Percentiles rank a stretch among this genome's conserved stretches.
These are phyloP conservation scores for Dryas drummondii DNA, from an alignment of 306 rosid species.

Conservation along the genomic window DNA sequence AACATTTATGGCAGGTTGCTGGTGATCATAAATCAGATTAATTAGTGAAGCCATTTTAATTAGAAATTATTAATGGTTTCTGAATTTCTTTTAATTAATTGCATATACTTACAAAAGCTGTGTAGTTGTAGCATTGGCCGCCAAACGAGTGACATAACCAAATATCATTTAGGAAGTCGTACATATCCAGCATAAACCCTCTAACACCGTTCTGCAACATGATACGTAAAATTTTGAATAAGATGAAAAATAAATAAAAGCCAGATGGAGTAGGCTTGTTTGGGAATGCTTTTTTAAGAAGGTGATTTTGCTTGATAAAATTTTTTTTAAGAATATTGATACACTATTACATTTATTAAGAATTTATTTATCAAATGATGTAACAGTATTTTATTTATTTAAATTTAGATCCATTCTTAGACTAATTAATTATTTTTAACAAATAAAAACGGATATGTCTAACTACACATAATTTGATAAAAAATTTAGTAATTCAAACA, in stretches of 20 bases:
- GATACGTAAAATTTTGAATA: slow-evolving; percentile 7
- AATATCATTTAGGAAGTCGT: slow-evolving; percentile 72
- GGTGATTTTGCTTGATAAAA: no score
- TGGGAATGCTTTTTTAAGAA: no score
- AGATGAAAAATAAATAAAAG: background rate
- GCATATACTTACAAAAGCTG: slow-evolving; percentile 80
- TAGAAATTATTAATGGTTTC: background rate
- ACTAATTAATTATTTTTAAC: no score
- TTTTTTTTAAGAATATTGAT: no score
- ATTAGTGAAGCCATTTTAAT: background rate
- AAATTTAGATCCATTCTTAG: no score
- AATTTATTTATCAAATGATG: no score
- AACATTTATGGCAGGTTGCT: slow-evolving; percentile 87
- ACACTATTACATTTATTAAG: no score
- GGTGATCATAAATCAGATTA: slow-evolving; percentile 5
- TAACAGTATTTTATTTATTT: no score
- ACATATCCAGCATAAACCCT: slow-evolving; percentile 92
- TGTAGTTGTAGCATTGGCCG: slow-evolving; percentile 78
- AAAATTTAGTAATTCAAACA: no score
- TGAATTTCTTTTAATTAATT: background rate
- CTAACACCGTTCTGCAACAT: slow-evolving; percentile 73
- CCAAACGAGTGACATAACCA: slow-evolving; percentile 83
- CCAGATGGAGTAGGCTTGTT: no score
- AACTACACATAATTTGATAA: no score
- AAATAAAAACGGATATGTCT: no score